Evolutionary conservation across 805 yeast genomes (phyloP).

Genomic region (Danielia oregonensis): DNA sequence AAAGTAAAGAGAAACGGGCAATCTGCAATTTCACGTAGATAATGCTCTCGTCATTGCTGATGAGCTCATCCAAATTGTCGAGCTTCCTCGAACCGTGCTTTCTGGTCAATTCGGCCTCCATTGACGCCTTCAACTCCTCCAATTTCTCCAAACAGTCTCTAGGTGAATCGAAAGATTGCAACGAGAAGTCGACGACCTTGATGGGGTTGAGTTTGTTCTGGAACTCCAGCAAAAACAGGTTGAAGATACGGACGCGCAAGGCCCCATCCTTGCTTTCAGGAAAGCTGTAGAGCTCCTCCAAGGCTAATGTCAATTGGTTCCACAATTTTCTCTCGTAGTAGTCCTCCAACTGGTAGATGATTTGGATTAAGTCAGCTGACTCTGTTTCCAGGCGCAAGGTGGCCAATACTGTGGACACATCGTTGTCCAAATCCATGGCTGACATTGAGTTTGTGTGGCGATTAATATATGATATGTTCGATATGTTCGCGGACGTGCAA

Average conservation of each 20-base stretch:
- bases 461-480: no score
- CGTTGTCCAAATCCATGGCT: constrained; percentile 39
- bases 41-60: constrained; percentile 54
- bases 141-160: constrained; percentile 33
- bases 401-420: constrained; percentile 46
- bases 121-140: constrained; percentile 28
- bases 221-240: constrained; percentile 64
- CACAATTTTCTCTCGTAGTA: constrained; percentile 84
- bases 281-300: constrained; percentile 58
- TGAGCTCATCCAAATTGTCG: constrained; percentile 25
- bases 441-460: constrained; percentile 12
- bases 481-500: no score
- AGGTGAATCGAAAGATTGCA: constrained; percentile 41
- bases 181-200: constrained; percentile 71
- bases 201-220: constrained; percentile 72
- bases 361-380: constrained; percentile 52
- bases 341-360: constrained; percentile 73
- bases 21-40: constrained; percentile 54
- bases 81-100: constrained; percentile 24
- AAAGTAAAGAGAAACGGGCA: constrained; percentile 63
- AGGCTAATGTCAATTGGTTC: constrained; percentile 82
- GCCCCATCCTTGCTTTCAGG: constrained; percentile 41
- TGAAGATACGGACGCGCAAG: constrained; percentile 63
- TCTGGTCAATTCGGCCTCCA: constrained; percentile 23
- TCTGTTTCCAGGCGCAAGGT: constrained; percentile 66